Evolutionary conservation across 345 rosid genomes (phyloP).

Genomic region (Acer yangbiense): DNA sequence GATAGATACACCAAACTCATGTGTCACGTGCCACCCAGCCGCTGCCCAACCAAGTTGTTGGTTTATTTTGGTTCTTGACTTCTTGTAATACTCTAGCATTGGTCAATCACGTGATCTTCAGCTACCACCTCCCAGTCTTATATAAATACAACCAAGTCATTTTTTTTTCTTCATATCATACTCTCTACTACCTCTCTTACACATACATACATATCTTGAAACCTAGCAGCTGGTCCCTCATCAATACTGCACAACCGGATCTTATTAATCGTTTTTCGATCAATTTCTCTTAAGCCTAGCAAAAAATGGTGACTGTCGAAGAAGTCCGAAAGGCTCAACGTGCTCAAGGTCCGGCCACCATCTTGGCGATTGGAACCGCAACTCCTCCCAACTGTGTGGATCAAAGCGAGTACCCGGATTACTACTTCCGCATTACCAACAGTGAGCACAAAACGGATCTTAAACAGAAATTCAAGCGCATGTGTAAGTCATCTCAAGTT

Average conservation of each 20-base stretch:
- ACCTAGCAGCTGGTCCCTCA: neutral
- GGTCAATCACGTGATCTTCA: conserved; percentile 18
- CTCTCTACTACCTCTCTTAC: neutral
- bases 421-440: conserved; percentile 54
- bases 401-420: conserved; percentile 53
- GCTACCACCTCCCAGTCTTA: neutral
- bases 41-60: neutral
- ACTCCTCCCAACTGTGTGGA: conserved; percentile 47
- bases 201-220: neutral
- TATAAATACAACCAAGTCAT: neutral
- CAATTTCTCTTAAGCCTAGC: neutral
- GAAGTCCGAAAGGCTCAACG: conserved; percentile 43
- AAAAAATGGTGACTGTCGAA: conserved; percentile 45
- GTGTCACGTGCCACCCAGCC: conserved; percentile 22
- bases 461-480: conserved; percentile 61
- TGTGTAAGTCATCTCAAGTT: conserved; percentile 42
- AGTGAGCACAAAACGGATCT: conserved; percentile 52
- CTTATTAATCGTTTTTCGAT: neutral
- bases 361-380: conserved; percentile 57
- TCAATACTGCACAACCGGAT: neutral
- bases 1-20: neutral
- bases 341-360: conserved; percentile 52
- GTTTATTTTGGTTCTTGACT: neutral
- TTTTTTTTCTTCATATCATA: neutral
- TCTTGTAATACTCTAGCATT: neutral